These are phyloP conservation scores for Mycena amicta DNA, from an alignment of 768 basidiomycete genomes.

Conservation along the genomic window DNA sequence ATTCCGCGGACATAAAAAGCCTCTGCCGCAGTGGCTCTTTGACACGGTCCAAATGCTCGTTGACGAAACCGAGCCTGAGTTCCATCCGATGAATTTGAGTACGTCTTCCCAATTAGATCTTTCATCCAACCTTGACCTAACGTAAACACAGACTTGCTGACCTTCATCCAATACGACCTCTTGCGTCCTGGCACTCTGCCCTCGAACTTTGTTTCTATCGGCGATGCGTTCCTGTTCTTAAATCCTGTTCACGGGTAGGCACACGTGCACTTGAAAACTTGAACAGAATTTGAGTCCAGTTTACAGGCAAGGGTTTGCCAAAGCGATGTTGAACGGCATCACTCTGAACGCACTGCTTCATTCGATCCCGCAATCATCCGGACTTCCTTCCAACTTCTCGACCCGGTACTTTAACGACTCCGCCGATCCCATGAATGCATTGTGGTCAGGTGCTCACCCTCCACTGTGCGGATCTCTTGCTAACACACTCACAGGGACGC, in stretches of 20 bases:
- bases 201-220: conserved; percentile 23
- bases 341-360: conserved; percentile 22
- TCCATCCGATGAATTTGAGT: conserved; percentile 12
- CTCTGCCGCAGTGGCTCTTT: conserved; percentile 1
- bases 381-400: conserved; percentile 10
- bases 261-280: no score
- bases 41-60: conserved; percentile 8
- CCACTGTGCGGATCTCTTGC: background rate
- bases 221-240: conserved; percentile 21
- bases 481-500: conserved; percentile 8
- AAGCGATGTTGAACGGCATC: conserved; percentile 24
- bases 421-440: conserved; percentile 2
- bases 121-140: background rate
- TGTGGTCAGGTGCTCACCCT: conserved; percentile 8
- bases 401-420: conserved; percentile 10
- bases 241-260: conserved; percentile 26
- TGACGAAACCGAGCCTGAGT: background rate
- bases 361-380: background rate
- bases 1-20: background rate
- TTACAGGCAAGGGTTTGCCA: conserved; percentile 25
- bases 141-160: background rate
- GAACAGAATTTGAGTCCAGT: no score
- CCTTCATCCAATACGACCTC: conserved; percentile 22
- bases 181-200: conserved; percentile 14
- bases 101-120: background rate